Conservation (phyloP, 116 monocot species). For the Posidonia oceanica region DNA sequence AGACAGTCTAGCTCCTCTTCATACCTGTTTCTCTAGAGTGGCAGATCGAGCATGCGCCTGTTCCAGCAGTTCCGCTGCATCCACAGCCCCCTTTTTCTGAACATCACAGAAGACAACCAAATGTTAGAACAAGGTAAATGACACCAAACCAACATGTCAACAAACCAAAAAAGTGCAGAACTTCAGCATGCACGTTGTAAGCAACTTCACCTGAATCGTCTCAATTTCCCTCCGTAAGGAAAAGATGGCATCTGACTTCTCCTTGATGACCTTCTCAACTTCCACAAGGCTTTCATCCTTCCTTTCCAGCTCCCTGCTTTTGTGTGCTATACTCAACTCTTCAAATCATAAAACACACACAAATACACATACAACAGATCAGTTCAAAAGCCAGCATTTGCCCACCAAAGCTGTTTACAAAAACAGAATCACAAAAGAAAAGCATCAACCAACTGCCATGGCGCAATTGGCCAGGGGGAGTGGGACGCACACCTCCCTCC, state of each 20-base stretch:
- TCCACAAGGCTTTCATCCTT: slow-evolving; percentile 17
- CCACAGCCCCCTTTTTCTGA: slow-evolving; percentile 29
- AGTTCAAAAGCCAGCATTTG: neutral
- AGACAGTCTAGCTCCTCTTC: neutral
- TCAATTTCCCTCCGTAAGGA: slow-evolving; percentile 22
- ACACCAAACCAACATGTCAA: neutral
- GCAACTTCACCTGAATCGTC: slow-evolving; percentile 19
- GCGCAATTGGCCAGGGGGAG: too few species aligned
- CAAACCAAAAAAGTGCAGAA: neutral
- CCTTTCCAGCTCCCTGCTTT: slow-evolving; percentile 13
- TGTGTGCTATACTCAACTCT: slow-evolving; percentile 21
- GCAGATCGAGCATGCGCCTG: slow-evolving; percentile 21
- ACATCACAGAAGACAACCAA: too few species aligned
- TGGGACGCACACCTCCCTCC: too few species aligned
- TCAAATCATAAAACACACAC: slow-evolving; percentile 1
- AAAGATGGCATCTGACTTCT: slow-evolving; percentile 20
- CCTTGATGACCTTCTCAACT: slow-evolving; percentile 16
- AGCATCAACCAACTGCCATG: too few species aligned
- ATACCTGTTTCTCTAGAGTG: slow-evolving; percentile 59
- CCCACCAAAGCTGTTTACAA: neutral
- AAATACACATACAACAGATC: neutral
- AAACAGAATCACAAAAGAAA: neutral
- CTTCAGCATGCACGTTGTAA: neutral
- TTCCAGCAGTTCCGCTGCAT: slow-evolving; percentile 22
- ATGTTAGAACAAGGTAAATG: too few species aligned